Evolutionary conservation across 2,329 filamentous ascomycete genomes (phyloP), one percentile per base, ranked within the genome.

Genomic region (Tolypocladium endophyticum): DNA sequence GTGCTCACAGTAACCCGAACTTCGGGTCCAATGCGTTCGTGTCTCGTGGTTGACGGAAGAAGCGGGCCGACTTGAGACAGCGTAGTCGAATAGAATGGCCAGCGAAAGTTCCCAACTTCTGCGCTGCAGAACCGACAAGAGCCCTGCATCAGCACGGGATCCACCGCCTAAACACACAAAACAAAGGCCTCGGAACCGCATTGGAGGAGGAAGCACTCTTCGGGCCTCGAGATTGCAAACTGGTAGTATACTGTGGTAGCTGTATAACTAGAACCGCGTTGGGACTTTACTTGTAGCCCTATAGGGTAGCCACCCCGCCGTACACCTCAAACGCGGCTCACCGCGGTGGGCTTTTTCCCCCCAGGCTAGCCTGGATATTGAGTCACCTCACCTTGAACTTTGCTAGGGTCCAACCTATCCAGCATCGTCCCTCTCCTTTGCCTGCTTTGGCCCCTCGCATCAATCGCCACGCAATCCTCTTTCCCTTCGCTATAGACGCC

Each of bases 361-460:
- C 23, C 20, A 12, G 66, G 64, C 67, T 66, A 64, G 57, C 62
- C 35, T 54, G 45, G 60, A 45, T 58, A 68, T 69, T 71, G 70
- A 70, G 67, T 72, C 70, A 72, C 63, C 62, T 72, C 70, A 72
- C 63, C 62, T 36, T 53, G 50, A 23, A 54, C 30, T 36, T 54
- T 23, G 11, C 20, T 54, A 20, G 50, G 20, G 50, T 53, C 50
- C 50, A 35, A 35, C 28, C 8, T 33, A 8, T 20, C 20, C 6
- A 14, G 14, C n/a, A 50, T 50, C 25, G 18, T 43, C 36, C 58
- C 33, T 7, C 53, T 11, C 28, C 28, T 25, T 23, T 57, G 58
- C 61, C 60, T 60, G 62, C 62, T 63, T 58, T 59, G 55, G 45
- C 58, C 59, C 62, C 60, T 59, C 56, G 59, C 61, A 59, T 58